These are phyloP conservation scores for Solanum bukasovii DNA, from an alignment of 257 asterid species.

Conservation along the genomic window DNA sequence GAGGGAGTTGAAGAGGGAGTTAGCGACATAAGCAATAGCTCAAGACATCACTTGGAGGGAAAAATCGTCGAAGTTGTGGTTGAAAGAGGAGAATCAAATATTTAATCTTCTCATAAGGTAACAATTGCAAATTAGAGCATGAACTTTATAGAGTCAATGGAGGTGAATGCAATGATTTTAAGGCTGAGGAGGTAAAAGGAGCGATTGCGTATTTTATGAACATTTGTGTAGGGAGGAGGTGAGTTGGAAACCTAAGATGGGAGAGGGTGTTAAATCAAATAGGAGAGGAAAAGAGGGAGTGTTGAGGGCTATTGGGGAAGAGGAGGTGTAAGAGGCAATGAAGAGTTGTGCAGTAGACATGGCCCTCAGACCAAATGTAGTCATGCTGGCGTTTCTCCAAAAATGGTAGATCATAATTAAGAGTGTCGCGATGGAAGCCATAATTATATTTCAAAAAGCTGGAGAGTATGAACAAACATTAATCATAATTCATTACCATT, in stretches of 20 bases:
- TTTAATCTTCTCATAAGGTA: neutral
- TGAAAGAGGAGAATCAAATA: neutral
- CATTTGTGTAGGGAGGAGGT: neutral
- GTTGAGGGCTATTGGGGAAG: neutral
- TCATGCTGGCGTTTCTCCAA: neutral
- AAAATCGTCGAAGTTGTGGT: neutral
- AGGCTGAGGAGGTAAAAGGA: neutral
- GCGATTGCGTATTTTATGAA: neutral
- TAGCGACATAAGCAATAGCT: neutral
- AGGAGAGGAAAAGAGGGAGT: neutral
- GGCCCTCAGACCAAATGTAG: neutral
- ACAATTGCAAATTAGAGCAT: neutral
- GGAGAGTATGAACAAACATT: neutral
- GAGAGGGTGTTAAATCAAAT: neutral
- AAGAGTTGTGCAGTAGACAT: neutral
- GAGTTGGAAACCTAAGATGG: neutral
- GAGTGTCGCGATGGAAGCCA: neutral
- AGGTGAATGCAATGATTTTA: neutral
- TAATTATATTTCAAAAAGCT: neutral
- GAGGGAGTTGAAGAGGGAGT: neutral
- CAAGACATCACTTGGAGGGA: neutral
- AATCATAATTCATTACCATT: neutral
- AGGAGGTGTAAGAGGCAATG: neutral
- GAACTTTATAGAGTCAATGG: neutral
- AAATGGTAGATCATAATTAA: neutral